Evolutionary conservation across 2,329 filamentous ascomycete species (phyloP).

Genomic region (Fusarium ramigenum): DNA sequence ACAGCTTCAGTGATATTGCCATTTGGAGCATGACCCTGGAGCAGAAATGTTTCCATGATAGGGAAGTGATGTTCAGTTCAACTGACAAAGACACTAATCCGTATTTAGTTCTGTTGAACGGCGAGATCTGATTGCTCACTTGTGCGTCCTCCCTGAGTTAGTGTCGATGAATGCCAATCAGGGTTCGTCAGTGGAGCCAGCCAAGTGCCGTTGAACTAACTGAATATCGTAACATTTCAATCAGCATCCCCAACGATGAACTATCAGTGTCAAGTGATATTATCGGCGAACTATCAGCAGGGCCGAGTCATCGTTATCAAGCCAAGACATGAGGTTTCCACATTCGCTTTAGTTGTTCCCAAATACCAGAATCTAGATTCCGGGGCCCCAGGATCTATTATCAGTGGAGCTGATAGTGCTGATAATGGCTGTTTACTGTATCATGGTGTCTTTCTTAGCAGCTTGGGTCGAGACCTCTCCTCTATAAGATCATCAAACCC

Average conservation of each 20-base stretch:
- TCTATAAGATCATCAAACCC: not conserved
- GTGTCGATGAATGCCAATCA: not conserved
- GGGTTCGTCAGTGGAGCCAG: fast-evolving
- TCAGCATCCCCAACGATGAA: no score
- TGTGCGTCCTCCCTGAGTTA: fast-evolving
- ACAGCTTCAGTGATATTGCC: fast-evolving
- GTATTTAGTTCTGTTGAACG: not conserved
- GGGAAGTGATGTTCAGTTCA: not conserved
- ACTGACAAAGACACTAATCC: not conserved
- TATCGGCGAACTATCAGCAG: not conserved
- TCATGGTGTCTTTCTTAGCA: not conserved
- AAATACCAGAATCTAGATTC: not conserved
- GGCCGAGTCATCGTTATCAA: not conserved
- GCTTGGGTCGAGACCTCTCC: not conserved
- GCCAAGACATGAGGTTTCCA: not conserved
- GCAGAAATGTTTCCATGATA: not conserved
- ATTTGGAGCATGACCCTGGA: fast-evolving
- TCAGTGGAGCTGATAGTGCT: not conserved
- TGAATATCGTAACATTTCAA: not conserved
- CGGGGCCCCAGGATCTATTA: not conserved
- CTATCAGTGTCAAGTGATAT: no score
- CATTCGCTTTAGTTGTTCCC: not conserved
- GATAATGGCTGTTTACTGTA: not conserved
- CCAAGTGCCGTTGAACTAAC: not conserved
- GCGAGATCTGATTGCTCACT: not conserved